These are phyloP conservation scores for Madurella fahalii DNA, from an alignment of 2,329 filamentous ascomycete species.

Conservation along the genomic window DNA sequence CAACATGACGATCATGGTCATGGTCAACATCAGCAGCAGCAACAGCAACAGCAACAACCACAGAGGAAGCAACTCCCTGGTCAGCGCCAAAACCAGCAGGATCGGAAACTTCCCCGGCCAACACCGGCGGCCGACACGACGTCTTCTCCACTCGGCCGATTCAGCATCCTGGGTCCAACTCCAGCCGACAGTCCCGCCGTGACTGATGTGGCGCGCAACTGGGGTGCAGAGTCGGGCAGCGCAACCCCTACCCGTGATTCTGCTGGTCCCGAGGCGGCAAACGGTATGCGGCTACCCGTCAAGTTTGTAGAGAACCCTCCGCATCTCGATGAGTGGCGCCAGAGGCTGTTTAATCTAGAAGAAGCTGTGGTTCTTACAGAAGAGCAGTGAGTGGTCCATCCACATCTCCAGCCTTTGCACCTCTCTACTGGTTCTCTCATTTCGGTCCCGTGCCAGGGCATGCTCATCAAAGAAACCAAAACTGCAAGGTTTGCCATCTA, in stretches of 20 bases:
- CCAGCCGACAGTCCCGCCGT: background rate
- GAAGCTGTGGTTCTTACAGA: conserved; percentile 68
- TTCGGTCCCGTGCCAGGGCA: background rate
- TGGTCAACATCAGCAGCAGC: too few relatives aligned
- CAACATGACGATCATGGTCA: too few relatives aligned
- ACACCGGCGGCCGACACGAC: background rate
- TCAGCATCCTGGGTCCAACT: background rate
- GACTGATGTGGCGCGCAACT: background rate
- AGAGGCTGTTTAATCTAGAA: conserved; percentile 71
- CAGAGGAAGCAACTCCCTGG: background rate
- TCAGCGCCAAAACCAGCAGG: background rate
- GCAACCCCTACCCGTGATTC: background rate
- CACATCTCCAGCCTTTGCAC: too few relatives aligned
- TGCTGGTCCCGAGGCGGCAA: background rate
- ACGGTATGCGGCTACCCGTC: conserved; percentile 36
- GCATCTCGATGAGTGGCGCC: conserved; percentile 63
- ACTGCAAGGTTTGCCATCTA: conserved; percentile 66
- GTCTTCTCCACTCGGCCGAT: background rate
- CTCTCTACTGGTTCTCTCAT: background rate
- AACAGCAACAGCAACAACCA: too few relatives aligned
- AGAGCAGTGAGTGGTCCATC: conserved; percentile 55
- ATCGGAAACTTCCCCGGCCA: background rate
- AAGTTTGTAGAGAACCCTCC: conserved; percentile 63
- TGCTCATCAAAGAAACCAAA: background rate
- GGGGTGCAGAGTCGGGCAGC: background rate